These are phyloP conservation scores for Tetrapisispora fleetii DNA, from an alignment of 805 yeast genomes.

Conservation along the genomic window DNA sequence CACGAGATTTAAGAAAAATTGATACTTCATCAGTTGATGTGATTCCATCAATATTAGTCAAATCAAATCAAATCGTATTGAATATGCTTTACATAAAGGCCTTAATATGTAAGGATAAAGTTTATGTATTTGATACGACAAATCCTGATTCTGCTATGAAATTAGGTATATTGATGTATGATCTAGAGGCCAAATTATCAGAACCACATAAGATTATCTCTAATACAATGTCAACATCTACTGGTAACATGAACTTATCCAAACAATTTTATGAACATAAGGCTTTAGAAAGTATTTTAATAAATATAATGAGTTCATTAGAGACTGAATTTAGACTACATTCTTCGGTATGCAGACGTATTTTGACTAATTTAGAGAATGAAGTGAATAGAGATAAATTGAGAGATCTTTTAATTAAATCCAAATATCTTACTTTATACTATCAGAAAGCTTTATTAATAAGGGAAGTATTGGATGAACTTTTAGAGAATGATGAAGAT, in stretches of 20 bases:
- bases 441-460: conserved; percentile 69
- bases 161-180: conserved; percentile 73
- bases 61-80: conserved; percentile 66
- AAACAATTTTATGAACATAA: conserved; percentile 62
- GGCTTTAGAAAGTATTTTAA: conserved; percentile 73
- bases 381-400: conserved; percentile 69
- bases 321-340: conserved; percentile 67
- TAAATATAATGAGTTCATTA: conserved; percentile 68
- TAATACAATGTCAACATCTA: conserved; percentile 13
- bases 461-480: conserved; percentile 71
- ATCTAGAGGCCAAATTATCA: conserved; percentile 60
- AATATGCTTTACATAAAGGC: conserved; percentile 86
- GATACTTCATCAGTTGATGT: conserved; percentile 68
- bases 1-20: conserved; percentile 79
- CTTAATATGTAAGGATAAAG: conserved; percentile 66
- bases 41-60: conserved; percentile 79
- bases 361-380: conserved; percentile 63
- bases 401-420: conserved; percentile 60
- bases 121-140: conserved; percentile 68
- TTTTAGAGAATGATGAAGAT: conserved; percentile 81
- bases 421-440: conserved; percentile 61
- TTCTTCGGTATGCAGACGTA: conserved; percentile 46
- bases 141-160: conserved; percentile 50
- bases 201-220: neutral
- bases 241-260: conserved; percentile 3